Evolutionary conservation across 1,284 basidiomycete species (phyloP), one percentile per base, ranked within the genome.

Genomic region (Malassezia globosa): DNA sequence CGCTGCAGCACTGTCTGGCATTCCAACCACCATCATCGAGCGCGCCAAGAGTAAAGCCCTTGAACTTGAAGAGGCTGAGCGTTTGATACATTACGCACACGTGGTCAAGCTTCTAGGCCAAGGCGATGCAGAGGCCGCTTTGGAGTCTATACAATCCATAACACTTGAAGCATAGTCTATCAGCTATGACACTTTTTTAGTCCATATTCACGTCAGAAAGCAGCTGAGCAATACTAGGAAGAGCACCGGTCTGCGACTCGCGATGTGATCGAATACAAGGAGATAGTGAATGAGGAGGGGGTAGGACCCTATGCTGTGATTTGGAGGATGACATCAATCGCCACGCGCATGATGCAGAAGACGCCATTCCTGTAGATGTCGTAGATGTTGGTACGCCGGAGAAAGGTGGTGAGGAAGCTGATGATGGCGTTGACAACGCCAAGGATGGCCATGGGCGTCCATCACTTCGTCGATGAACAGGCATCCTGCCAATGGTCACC

Each of bases 1-100:
- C 42, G 63, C 64, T 19, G 69, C 66, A 1, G 25, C 41, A 0
- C 33, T 69, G 13, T 68, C 68, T 2, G 60, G 59, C 11, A 35
- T 72, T 11, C 56, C 60, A 0, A 7, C 2, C 4, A 3, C 2
- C 0, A 42, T 64, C 5, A 27, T 59, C 3, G 14, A 45, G 0
- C 33, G 7, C 2, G 62, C 62, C 0, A 25, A 24, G 3, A 7
- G 3, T 3, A 50, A 58, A 5, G 42, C 54, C 2, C 4, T 19
- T 5, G 19, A n/a, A 13, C 11, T 22, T 4, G 27, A 35, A 25
- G 21, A 7, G 8, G 41, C 41, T 13, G 29, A 34, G 31, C 41
- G 41, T 27, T 18, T 19, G 18, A 18, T 19, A 8, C 14, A 24
- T 7, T 14, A 21, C 16, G 21, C 29, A 5, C 16, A 19, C 8